These are phyloP conservation scores for Ettlia oleoabundans DNA, from an alignment of 139 green algal genomes.

Conservation along the genomic window DNA sequence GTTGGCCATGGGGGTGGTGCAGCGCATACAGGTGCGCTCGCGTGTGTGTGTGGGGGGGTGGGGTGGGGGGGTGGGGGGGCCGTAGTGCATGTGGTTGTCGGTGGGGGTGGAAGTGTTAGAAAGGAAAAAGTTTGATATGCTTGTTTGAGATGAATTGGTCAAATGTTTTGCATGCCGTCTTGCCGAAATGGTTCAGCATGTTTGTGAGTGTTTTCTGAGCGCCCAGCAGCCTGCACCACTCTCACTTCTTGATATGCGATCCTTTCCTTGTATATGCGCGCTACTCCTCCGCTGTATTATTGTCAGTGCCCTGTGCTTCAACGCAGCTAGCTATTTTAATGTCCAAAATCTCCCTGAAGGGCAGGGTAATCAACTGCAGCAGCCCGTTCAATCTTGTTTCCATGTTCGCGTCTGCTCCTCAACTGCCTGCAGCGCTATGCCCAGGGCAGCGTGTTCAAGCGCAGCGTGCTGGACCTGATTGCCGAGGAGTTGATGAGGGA, in stretches of 20 bases:
- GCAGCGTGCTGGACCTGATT: conserved; percentile 91
- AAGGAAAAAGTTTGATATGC: not conserved
- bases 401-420: not conserved
- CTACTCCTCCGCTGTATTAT: no score
- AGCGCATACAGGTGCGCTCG: conserved; percentile 64
- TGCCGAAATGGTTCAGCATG: no score
- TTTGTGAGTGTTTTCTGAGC: no score
- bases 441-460: conserved; percentile 71
- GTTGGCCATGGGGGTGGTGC: conserved; percentile 77
- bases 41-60: not conserved
- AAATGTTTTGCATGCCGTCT: not conserved
- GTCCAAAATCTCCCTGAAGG: not conserved
- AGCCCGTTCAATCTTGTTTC: not conserved
- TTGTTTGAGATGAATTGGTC: not conserved
- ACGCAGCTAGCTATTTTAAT: no score
- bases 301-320: no score
- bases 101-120: no score
- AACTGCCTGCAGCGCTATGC: conserved; percentile 65
- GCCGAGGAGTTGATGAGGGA: conserved; percentile 80
- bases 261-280: no score
- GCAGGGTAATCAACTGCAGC: not conserved
- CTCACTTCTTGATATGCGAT: no score
- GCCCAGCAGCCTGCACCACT: no score
- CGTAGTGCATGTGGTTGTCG: not conserved
- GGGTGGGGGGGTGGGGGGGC: not conserved